Base-by-base conservation (phyloP, 2,329 filamentous ascomycete species). In the Pleurostoma richardsiae region DNA sequence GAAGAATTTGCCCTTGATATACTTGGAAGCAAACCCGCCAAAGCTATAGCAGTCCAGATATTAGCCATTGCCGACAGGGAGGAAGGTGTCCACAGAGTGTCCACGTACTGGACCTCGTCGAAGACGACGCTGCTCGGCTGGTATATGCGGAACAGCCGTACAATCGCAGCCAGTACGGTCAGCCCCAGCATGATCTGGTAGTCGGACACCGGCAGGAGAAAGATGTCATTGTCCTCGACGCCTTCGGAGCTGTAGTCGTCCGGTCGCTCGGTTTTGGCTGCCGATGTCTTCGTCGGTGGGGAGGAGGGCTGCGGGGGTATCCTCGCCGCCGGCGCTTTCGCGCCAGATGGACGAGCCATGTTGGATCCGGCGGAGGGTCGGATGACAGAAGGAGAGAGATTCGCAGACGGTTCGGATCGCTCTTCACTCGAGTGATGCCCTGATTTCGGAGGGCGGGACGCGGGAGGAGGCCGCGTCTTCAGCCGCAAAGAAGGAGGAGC, bases 1-100 rank as follows among this genome's bases (percentile, higher is more conserved):
- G 70, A 99, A 99, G 80, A 99, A 99, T 66, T 80, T 86, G 62
- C 94, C 94, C 77, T 99, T 97, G 79, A 99, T 97, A 69, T 99
- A 99, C 70, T 99, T 99, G 59, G 88, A 90, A 54, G 94, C 94
- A 65, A 99, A 99, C 42, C 94, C 94, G 66, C 94, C 94, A 67
- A 99, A 99, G 71, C 90, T 96, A 61, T 54, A 53, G 36, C 30
- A 29, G 30, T 4, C 28, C 30, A 42, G 7, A 6, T 6, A 40
- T 51, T 39, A 51, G 49, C 44, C 30, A 11, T 7, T 11, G 5
- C 10, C 8, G 26, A 40, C 29, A 29, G 33, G 41, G 4, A 40
- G 41, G 42, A 38, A 29, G 46, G 44, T 45, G 41, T 42, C 33
- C 5, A 43, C 39, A 27, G 43, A 45, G 47, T 47, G 28, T 49